A percentile compares a stretch with the other conserved stretches of the same genome.
Evolutionary conservation across 164 flowering plant species (phyloP).

Genomic region (Hamamelis virginiana): DNA sequence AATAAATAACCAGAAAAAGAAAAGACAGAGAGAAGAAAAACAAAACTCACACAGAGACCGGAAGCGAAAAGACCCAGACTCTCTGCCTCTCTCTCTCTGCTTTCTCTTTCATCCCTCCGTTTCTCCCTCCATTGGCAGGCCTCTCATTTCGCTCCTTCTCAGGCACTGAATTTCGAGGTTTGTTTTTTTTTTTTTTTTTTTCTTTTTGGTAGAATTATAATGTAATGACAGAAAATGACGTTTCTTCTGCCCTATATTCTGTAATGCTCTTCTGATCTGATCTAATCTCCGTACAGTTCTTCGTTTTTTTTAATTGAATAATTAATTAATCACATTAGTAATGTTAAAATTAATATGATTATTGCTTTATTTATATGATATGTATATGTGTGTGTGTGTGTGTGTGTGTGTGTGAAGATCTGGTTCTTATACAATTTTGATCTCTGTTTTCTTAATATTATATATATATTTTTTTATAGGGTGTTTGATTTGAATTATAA

Average conservation of each 20-base stretch:
- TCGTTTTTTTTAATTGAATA: not conserved
- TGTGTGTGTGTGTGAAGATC: not conserved
- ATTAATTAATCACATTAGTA: not conserved
- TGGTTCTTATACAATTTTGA: not conserved
- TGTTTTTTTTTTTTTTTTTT: not conserved
- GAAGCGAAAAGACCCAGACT: conserved; percentile 14
- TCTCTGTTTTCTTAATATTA: not conserved
- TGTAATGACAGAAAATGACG: conserved; percentile 15
- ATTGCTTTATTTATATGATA: not conserved
- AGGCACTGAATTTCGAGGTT: conserved; percentile 7
- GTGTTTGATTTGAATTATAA: not conserved
- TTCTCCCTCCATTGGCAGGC: conserved; percentile 16
- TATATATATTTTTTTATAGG: not conserved
- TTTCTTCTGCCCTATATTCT: conserved; percentile 27
- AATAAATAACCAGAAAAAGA: not conserved
- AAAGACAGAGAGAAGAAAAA: not conserved
- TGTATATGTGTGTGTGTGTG: not conserved
- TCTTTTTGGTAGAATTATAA: not conserved
- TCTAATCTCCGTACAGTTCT: conserved; percentile 31
- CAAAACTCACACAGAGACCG: not conserved
- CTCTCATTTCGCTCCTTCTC: not conserved
- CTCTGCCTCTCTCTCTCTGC: conserved; percentile 7
- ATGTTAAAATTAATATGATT: not conserved
- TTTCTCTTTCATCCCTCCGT: not conserved
- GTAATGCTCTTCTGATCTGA: conserved; percentile 18